phyloP scores from a whole-genome alignment of 768 basidiomycete genomes.

The Boletus fagicola region DNA sequence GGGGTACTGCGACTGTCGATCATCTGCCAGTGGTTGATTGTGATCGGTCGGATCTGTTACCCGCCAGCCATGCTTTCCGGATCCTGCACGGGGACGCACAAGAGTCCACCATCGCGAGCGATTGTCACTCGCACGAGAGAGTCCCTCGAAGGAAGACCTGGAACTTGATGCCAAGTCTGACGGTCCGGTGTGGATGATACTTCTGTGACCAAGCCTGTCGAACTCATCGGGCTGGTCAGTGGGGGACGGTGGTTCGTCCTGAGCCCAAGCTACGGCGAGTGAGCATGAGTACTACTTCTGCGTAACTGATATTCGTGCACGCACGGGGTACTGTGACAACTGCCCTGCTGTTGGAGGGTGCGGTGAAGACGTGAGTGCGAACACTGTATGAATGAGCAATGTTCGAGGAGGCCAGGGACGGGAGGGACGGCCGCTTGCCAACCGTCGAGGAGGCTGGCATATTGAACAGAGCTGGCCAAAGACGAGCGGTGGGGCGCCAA shows the following conservation, averaged over 20 bases:
- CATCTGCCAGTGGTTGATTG: slow-evolving; percentile 7
- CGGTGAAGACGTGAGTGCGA: slow-evolving; percentile 24
- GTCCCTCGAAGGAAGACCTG: slow-evolving; percentile 39
- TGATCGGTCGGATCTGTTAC: background rate
- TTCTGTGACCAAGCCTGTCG: slow-evolving; percentile 29
- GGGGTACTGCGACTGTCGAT: slow-evolving; percentile 18
- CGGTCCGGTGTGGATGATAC: slow-evolving; percentile 40
- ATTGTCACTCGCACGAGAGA: slow-evolving; percentile 32
- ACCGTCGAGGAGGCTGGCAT: slow-evolving; percentile 21
- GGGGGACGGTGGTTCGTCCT: slow-evolving; percentile 79
- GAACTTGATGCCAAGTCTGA: slow-evolving; percentile 53
- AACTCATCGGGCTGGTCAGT: slow-evolving; percentile 43
- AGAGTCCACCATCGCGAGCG: slow-evolving; percentile 75
- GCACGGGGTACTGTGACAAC: slow-evolving; percentile 72
- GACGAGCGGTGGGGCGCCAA: background rate
- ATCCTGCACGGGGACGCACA: slow-evolving; percentile 50
- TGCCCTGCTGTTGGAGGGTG: slow-evolving; percentile 45
- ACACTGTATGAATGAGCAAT: slow-evolving; percentile 30
- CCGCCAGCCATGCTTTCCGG: slow-evolving; percentile 7
- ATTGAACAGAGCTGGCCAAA: background rate
- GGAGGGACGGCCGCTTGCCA: slow-evolving; percentile 19
- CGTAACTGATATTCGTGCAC: slow-evolving; percentile 22
- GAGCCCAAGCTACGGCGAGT: slow-evolving; percentile 65
- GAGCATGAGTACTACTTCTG: slow-evolving; percentile 4
- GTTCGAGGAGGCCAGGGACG: slow-evolving; percentile 28